phyloP scores from a whole-genome alignment of 441 rosid species.

The Gossypium gossypioides region DNA sequence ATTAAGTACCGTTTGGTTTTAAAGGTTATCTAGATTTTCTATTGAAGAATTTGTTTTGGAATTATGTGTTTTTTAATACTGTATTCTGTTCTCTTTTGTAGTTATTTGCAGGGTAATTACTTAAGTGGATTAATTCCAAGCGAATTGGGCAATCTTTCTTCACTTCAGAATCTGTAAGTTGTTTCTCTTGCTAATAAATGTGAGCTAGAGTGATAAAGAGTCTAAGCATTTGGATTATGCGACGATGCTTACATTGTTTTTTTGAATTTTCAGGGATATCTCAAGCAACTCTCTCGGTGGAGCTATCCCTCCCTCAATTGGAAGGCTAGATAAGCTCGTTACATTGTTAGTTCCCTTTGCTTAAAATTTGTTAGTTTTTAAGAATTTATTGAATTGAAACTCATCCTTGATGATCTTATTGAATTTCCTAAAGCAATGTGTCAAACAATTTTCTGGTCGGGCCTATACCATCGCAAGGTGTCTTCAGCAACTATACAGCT shows the following conservation, averaged over 20 bases:
- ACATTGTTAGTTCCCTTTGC: slow-evolving; percentile 52
- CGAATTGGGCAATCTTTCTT: slow-evolving; percentile 68
- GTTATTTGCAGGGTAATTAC: slow-evolving; percentile 87
- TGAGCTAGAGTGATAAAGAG: slow-evolving; percentile 1
- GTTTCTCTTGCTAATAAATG: slow-evolving; percentile 15
- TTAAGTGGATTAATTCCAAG: slow-evolving; percentile 67
- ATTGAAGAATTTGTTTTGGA: background rate
- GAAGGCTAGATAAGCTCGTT: slow-evolving; percentile 47
- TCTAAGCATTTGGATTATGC: background rate
- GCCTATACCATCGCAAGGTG: slow-evolving; percentile 70
- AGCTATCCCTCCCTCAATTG: slow-evolving; percentile 67
- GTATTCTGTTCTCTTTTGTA: slow-evolving; percentile 26
- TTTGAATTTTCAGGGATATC: slow-evolving; percentile 43
- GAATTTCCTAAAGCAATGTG: slow-evolving; percentile 48
- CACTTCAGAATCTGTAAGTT: slow-evolving; percentile 65
- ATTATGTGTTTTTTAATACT: background rate
- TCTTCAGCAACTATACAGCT: slow-evolving; percentile 44
- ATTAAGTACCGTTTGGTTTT: background rate
- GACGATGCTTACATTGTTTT: background rate
- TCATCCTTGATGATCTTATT: slow-evolving; percentile 14
- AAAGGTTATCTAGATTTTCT: background rate
- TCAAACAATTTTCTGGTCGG: slow-evolving; percentile 86
- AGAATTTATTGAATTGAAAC: slow-evolving; percentile 1
- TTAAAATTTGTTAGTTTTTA: slow-evolving; percentile 12
- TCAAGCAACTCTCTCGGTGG: slow-evolving; percentile 79